phyloP scores from a whole-genome alignment of 2,329 filamentous ascomycete species.

The Zarea fungicola region DNA sequence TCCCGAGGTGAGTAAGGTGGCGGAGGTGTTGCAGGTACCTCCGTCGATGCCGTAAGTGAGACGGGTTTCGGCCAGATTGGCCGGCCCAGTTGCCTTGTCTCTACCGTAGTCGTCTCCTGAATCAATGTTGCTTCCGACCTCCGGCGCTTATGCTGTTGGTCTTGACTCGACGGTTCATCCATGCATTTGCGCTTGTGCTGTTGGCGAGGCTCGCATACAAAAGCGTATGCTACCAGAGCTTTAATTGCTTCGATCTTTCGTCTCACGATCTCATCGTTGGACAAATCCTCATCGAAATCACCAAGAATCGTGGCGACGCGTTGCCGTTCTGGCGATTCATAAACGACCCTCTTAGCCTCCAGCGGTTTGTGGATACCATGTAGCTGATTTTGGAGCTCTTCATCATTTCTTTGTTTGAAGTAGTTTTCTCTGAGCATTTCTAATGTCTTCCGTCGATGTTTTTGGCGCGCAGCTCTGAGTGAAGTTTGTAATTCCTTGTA shows the following conservation, averaged over 20 bases:
- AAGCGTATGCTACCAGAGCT: not conserved
- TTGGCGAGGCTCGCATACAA: not conserved
- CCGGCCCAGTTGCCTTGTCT: not conserved
- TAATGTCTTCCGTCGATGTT: too few relatives aligned
- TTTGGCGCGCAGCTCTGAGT: too few relatives aligned
- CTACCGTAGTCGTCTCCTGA: not conserved
- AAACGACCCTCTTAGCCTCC: not conserved
- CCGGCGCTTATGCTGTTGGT: not conserved
- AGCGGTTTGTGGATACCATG: too few relatives aligned
- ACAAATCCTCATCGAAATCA: not conserved
- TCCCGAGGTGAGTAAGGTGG: not conserved
- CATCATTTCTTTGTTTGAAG: too few relatives aligned
- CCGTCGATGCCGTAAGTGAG: not conserved
- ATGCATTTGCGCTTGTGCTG: not conserved
- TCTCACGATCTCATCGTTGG: not conserved
- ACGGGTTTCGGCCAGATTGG: not conserved
- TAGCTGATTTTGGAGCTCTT: too few relatives aligned
- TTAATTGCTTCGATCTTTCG: not conserved
- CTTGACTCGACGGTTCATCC: too few relatives aligned
- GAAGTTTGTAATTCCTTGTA: too few relatives aligned
- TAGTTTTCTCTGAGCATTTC: too few relatives aligned
- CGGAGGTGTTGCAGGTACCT: constrained; percentile 1
- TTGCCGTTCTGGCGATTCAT: not conserved
- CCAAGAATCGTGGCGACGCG: not conserved
- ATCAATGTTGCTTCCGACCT: too few relatives aligned